Evolutionary conservation across 441 rosid genomes (phyloP), one percentile per base, ranked within the genome.

Genomic region (Euphorbia celastroides): DNA sequence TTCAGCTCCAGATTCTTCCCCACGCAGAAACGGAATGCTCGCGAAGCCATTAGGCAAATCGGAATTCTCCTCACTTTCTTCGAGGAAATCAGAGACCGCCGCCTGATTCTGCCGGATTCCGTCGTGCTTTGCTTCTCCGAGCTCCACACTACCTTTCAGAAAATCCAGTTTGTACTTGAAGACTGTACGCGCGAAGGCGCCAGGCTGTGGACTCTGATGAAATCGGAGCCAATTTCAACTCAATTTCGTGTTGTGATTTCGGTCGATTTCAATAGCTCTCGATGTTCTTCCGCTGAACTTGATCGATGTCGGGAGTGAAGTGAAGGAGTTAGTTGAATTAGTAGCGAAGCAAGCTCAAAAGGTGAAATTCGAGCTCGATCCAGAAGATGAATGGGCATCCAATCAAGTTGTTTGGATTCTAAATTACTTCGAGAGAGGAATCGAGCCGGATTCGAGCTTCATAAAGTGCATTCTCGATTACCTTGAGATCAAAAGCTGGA

Each of bases 171-270:
- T 77, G 67, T 91, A 65, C 36, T 88, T 68, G 86, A 88, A 71
- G 97, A 91, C 58, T 86, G 93, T 65, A 71, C 87, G 12, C 54
- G 89, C 56, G 88, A 83, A 42, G 96, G 93, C 54, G 86, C 86
- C 0, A 79, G 78, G 67, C 61, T 84, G 0, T 84, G 84, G 87
- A 74, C 84, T 71, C 48, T 91, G 46, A 81, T 81, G 87, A 84
- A 80, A 75, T 86, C 87, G 3, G 62, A 77, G 52, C 69, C 70
- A 41, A 77, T 86, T 6, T 75, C 84, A 0, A 64, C 75, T n/a
- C 89, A 86, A 48, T 88, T 86, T 65, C 81, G 78, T 51, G 68
- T 69, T 1, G 69, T 87, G 10, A 71, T 78, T n/a, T 48, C 79
- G 83, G 25, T 75, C 82, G 7, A 70, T 91, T 4, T 81, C 88